A percentile compares a stretch with the other conserved stretches of the same genome.
Evolutionary conservation across 2,329 filamentous ascomycete species (phyloP).

Genomic region (Colletotrichum sp.): DNA sequence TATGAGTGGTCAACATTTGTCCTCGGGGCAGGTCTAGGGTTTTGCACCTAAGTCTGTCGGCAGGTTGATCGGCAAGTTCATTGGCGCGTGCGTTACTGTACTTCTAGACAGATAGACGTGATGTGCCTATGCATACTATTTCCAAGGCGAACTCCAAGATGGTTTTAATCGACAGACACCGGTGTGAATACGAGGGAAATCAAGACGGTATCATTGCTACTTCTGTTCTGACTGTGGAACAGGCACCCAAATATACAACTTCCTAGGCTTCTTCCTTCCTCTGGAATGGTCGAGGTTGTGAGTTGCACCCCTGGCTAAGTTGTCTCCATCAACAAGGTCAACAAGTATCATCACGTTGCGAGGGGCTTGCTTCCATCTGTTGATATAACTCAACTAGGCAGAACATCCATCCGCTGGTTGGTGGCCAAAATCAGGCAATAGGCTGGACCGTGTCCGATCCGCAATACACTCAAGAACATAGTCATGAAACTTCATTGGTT

Average conservation of each 20-base stretch:
- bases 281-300: not conserved
- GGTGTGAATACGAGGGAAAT: not conserved
- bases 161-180: not conserved
- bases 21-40: not conserved
- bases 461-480: not conserved
- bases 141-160: not conserved
- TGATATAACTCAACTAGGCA: fast-evolving
- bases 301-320: fast-evolving
- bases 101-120: not conserved
- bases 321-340: not conserved
- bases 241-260: not conserved
- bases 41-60: not conserved
- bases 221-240: not conserved
- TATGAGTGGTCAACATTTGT: not conserved
- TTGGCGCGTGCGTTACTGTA: not conserved
- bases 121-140: not conserved
- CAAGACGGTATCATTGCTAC: not conserved
- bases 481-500: not conserved
- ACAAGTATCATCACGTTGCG: fast-evolving
- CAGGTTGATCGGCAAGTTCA: not conserved
- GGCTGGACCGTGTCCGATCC: too few species aligned
- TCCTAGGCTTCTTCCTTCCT: not conserved
- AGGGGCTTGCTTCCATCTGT: not conserved
- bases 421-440: too few species aligned
- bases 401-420: too few species aligned